Base-by-base conservation (phyloP, 306 rosid species). In the Canavalia gladiata region DNA sequence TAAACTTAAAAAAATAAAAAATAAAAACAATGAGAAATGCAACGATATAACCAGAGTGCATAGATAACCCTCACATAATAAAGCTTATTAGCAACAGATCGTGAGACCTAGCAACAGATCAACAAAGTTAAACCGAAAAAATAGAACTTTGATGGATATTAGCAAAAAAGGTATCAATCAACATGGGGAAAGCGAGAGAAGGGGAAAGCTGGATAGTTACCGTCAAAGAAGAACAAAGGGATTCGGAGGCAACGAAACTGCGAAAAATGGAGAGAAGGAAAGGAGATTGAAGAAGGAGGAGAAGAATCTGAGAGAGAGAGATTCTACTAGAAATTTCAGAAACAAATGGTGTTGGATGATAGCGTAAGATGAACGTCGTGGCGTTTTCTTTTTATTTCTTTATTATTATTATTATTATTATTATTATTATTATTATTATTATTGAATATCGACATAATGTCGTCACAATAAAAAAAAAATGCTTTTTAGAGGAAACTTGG, bases 51-150 rank as follows among this genome's bases (percentile, higher is more conserved):
- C 42, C 6, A 41, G 71, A 33, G 45, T 13, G 51, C n/a, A 37
- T 46, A 33, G 43, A 33, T 51, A 6, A 7, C 10, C 5, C 75
- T 37, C 45, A 33, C 42, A 64, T 37, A 77, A 70, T 18, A 41
- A 42, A 69, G 42, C 7, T 69, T 43, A 31, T 69, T 50, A 69
- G 69, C 47, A 75, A 51, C 42, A 83, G 86, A 90, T 81, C 91
- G 58, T 25, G 52, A 82, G 47, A 71, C 71, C 52, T 1, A 78
- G 72, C 64, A 64, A 31, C 31, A 13, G 60, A 76, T 11, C 25
- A 33, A 70, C 65, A 18, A 1, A 68, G 75, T 41, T 49, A 51
- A 25, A 74, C 35, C 10, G 39, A 51, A 57, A 49, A 63, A 46
- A 57, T 0, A 30, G 57, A 76, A 81, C 12, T 70, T 46, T n/a